Evolutionary conservation across 768 basidiomycete species (phyloP).

Genomic region (Cystobasidium tubakii): DNA sequence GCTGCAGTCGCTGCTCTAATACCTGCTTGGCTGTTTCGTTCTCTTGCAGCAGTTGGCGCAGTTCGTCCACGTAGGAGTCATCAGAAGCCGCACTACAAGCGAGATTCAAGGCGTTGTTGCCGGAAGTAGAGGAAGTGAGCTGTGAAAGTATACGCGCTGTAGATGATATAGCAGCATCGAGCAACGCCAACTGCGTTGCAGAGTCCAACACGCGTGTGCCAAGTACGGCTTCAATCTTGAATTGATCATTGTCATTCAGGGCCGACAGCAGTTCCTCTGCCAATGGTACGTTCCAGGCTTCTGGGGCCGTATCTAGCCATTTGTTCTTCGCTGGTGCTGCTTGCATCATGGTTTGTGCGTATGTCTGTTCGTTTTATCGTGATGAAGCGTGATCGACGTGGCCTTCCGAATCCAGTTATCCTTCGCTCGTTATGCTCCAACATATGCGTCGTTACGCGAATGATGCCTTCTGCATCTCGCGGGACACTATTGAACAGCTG

Average conservation of each 20-base stretch:
- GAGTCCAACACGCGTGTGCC: background rate
- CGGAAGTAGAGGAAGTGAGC: background rate
- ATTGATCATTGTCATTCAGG: background rate
- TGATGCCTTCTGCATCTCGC: no score
- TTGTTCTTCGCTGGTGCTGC: background rate
- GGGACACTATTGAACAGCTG: no score
- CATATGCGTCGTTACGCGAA: no score
- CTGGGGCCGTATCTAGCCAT: constrained; percentile 5
- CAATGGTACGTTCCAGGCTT: constrained; percentile 6
- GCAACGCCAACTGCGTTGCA: constrained; percentile 22
- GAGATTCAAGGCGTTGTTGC: background rate
- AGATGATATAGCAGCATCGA: constrained; percentile 11
- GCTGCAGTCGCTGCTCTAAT: background rate
- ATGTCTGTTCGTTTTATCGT: background rate
- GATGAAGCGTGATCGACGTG: background rate
- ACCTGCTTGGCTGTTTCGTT: background rate
- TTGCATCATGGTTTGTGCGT: constrained; percentile 1
- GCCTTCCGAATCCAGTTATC: no score
- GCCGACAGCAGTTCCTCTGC: background rate
- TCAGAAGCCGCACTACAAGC: background rate
- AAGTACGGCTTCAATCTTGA: constrained; percentile 22
- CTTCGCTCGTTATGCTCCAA: no score
- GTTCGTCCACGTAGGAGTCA: background rate
- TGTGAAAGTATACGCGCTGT: background rate
- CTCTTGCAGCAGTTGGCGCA: background rate